Evolutionary conservation across 2,329 filamentous ascomycete genomes (phyloP).

Genomic region (Nectriaceae sp.): DNA sequence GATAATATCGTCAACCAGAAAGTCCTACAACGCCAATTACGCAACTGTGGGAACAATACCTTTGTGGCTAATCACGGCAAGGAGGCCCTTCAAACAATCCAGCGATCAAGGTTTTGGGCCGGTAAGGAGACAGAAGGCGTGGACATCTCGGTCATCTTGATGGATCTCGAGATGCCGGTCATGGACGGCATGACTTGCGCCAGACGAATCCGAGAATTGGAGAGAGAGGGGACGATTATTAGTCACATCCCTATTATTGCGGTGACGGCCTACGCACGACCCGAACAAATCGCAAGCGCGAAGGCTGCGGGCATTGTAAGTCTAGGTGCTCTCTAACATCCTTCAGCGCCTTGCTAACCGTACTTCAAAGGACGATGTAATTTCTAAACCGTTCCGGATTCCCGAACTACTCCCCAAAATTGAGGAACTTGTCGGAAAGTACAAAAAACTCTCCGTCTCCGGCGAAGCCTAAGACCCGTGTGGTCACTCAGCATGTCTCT

Average conservation of each 20-base stretch:
- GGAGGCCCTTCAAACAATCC: constrained; percentile 61
- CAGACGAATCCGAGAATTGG: constrained; percentile 66
- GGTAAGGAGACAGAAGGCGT: constrained; percentile 48
- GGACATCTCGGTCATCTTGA: constrained; percentile 68
- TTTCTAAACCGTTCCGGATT: constrained; percentile 79
- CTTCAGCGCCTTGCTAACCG: constrained; percentile 7
- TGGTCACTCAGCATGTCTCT: no score
- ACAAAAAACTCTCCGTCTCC: constrained; percentile 34
- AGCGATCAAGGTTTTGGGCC: constrained; percentile 58
- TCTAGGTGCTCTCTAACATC: constrained; percentile 14
- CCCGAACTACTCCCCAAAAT: constrained; percentile 71
- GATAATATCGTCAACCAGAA: constrained; percentile 70
- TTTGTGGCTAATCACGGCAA: constrained; percentile 66
- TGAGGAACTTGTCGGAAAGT: constrained; percentile 52
- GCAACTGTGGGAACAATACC: constrained; percentile 61
- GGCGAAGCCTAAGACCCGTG: constrained; percentile 3
- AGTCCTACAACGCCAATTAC: constrained; percentile 62
- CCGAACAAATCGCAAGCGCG: constrained; percentile 72
- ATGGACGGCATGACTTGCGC: constrained; percentile 82
- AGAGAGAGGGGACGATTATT: constrained; percentile 61
- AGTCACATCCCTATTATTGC: constrained; percentile 76
- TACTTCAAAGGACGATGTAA: constrained; percentile 64
- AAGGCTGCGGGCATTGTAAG: constrained; percentile 72
- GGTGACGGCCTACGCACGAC: constrained; percentile 79
- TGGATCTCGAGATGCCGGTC: constrained; percentile 83